A percentile compares a stretch with the other conserved stretches of the same genome.
Evolutionary conservation across 2,329 filamentous ascomycete genomes (phyloP).

Genomic region (Raffaelea ambrosiae): DNA sequence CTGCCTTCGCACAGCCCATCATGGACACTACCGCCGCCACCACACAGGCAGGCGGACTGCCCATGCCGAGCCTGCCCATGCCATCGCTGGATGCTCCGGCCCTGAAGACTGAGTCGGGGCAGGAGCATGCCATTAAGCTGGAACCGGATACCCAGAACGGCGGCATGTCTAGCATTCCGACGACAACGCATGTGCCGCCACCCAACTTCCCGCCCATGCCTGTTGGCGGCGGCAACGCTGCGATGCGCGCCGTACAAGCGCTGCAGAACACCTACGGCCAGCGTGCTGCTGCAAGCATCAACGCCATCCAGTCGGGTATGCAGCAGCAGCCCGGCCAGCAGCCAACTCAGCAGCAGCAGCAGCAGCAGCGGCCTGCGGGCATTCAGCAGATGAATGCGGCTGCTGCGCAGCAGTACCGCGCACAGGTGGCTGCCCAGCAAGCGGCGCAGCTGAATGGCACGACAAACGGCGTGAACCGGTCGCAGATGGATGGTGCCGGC

Average conservation of each 20-base stretch:
- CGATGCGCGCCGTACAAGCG: slow-evolving; percentile 47
- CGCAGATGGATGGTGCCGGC: slow-evolving; percentile 69
- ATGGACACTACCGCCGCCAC: slow-evolving; percentile 13
- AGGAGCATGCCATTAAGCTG: slow-evolving; percentile 15
- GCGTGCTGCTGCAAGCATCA: slow-evolving; percentile 58
- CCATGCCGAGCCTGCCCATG: slow-evolving; percentile 20
- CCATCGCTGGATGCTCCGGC: slow-evolving; percentile 6
- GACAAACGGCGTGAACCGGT: slow-evolving; percentile 24
- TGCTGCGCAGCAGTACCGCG: slow-evolving; percentile 25
- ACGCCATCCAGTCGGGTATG: slow-evolving; percentile 43
- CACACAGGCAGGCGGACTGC: slow-evolving; percentile 8
- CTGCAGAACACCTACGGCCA: slow-evolving; percentile 53
- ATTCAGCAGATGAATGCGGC: slow-evolving; percentile 13
- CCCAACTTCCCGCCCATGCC: slow-evolving; percentile 15
- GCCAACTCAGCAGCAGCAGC: slow-evolving; percentile 12
- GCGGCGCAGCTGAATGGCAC: slow-evolving; percentile 33
- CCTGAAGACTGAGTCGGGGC: slow-evolving; percentile 4
- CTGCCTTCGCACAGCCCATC: slow-evolving; percentile 24
- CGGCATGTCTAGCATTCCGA: not conserved
- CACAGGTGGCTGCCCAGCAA: slow-evolving; percentile 22
- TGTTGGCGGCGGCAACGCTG: slow-evolving; percentile 30
- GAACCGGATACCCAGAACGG: slow-evolving; percentile 8
- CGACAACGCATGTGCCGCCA: not conserved
- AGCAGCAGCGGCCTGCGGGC: slow-evolving; percentile 13
- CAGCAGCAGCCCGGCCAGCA: slow-evolving; percentile 11